phyloP scores from a whole-genome alignment of 2,329 filamentous ascomycete species.

The Talaromyces sp. region DNA sequence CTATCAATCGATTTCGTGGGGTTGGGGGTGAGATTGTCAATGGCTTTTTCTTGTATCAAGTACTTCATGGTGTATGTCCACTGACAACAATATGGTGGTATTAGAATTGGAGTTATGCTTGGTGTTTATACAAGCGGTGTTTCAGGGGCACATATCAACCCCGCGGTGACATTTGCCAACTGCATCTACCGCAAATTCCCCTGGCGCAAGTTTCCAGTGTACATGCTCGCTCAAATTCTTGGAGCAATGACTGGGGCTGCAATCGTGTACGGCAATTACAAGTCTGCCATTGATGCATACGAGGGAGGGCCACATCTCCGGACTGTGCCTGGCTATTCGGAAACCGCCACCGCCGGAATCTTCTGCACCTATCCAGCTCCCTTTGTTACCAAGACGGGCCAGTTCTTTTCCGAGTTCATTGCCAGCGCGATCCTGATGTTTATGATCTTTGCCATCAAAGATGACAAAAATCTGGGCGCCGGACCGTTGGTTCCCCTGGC shows the following conservation, averaged over 20 bases:
- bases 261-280: slow-evolving; percentile 61
- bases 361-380: slow-evolving; percentile 66
- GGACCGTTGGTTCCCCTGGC: slow-evolving; percentile 56
- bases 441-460: slow-evolving; percentile 64
- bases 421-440: slow-evolving; percentile 66
- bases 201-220: slow-evolving; percentile 66
- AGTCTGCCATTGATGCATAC: slow-evolving; percentile 59
- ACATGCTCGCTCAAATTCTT: slow-evolving; percentile 61
- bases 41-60: slow-evolving; percentile 4
- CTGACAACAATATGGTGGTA: neutral
- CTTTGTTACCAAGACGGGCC: slow-evolving; percentile 60
- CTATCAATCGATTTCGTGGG: slow-evolving; percentile 52
- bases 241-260: slow-evolving; percentile 61
- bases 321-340: slow-evolving; percentile 54
- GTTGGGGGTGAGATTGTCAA: slow-evolving; percentile 40
- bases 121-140: slow-evolving; percentile 59
- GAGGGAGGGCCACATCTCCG: slow-evolving; percentile 57
- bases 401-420: slow-evolving; percentile 70
- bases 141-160: slow-evolving; percentile 64
- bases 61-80: slow-evolving; percentile 6
- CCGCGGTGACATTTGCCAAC: slow-evolving; percentile 66
- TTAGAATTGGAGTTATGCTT: slow-evolving; percentile 62
- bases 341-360: slow-evolving; percentile 62
- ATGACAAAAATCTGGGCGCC: slow-evolving; percentile 46
- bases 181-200: slow-evolving; percentile 65